Base-by-base conservation (phyloP, 495 filamentous ascomycete species). In the Penicillium fimorum region DNA sequence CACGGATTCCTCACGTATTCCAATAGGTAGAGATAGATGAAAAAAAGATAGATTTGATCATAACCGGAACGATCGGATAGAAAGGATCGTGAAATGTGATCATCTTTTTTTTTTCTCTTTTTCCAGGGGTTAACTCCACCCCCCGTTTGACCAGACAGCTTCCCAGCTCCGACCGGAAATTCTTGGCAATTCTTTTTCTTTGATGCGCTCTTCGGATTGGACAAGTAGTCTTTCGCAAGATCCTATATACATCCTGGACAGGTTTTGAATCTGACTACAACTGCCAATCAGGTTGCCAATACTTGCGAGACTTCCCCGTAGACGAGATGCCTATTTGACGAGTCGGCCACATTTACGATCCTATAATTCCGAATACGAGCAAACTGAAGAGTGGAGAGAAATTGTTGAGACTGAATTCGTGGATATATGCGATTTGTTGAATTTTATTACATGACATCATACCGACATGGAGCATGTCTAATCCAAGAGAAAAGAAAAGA, bases 61-160 rank as follows among this genome's bases (percentile, higher is more conserved):
- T 40, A 27, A 17, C 44, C 37, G 45, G 56, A 29, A 58, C 24
- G 20, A 44, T 43, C 51, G 50, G 47, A 47, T 32, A 58, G 13
- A 42, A n/a, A 29, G 46, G 24, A 48, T 37, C 17, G 11, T 20
- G n/a, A 46, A 46, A 42, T 35, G 20, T 22, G 33, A 55, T 29
- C 35, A 38, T 18, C 10, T 30, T 2, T 32, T 25, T 27, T 43
- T 53, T 52, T 50, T 40, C 47, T 40, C 47, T 35, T 37, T 27
- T 48, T 37, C 53, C 53, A 56, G 45, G 53, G 53, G 53, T 5
- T 22, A 43, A 45, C 50, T 41, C 53, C 53, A 48, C 53, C 20
- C 17, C 40, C 25, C 25, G 5, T 17, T 17, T 12, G n/a, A 30
- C 45, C 45, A 47, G 44, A 30, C 45, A 55, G 42, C 44, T 47